Percentiles rank a stretch among this genome's conserved stretches.
Conservation (phyloP, 148 eudicot species). For the Cornus florida region DNA sequence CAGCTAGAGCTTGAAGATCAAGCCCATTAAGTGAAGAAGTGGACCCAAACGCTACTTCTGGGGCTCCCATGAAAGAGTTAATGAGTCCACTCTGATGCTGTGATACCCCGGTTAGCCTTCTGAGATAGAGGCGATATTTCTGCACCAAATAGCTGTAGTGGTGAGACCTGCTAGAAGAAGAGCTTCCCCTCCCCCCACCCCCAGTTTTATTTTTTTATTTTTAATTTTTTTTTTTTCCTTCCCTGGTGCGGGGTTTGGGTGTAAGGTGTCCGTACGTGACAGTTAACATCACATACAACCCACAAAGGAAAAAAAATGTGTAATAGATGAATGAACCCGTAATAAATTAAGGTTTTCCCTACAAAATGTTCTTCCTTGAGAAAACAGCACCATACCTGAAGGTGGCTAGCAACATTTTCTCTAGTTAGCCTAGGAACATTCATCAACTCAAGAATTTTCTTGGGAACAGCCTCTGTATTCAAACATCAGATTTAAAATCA, state of each 20-base stretch:
- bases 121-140: slow-evolving; percentile 87
- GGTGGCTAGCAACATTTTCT: slow-evolving; percentile 28
- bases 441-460: slow-evolving; percentile 28
- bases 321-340: neutral
- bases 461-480: slow-evolving; percentile 27
- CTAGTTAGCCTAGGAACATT: slow-evolving; percentile 27
- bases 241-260: neutral
- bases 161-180: neutral
- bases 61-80: slow-evolving; percentile 55
- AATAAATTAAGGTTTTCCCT: neutral
- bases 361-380: neutral
- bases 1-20: slow-evolving; percentile 77
- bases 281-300: neutral
- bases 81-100: slow-evolving; percentile 66
- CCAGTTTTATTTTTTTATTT: too few species aligned
- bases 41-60: slow-evolving; percentile 49
- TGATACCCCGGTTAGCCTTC: slow-evolving; percentile 79
- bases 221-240: too few species aligned
- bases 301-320: neutral
- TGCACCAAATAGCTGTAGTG: slow-evolving; percentile 31
- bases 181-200: neutral
- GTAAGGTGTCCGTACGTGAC: neutral
- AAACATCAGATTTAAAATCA: slow-evolving; percentile 6
- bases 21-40: slow-evolving; percentile 58
- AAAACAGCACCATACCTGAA: slow-evolving; percentile 16